phyloP scores from a whole-genome alignment of 768 basidiomycete genomes.

The Trametes sanguinea region DNA sequence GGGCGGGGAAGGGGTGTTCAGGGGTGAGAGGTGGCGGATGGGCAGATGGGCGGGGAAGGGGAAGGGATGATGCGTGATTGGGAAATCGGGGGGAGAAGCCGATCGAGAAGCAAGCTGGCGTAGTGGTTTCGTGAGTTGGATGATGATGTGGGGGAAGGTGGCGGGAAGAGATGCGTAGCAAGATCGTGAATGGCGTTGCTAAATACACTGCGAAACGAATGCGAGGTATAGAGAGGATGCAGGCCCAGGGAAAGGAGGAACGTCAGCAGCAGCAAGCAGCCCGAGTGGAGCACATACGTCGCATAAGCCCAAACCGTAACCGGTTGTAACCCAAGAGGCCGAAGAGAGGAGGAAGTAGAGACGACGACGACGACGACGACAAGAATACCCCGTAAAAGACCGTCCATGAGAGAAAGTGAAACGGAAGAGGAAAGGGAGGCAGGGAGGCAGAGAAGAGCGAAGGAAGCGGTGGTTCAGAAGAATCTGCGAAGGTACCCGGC shows the following conservation, averaged over 20 bases:
- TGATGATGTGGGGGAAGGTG: background rate
- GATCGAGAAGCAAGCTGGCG: background rate
- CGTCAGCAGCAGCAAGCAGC: background rate
- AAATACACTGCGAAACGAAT: constrained; percentile 20
- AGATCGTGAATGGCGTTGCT: constrained; percentile 21
- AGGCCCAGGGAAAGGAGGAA: constrained; percentile 6
- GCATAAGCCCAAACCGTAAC: constrained; percentile 31
- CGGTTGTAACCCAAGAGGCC: constrained; percentile 25
- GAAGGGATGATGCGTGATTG: background rate
- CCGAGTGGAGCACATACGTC: constrained; percentile 6
- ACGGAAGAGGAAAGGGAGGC: background rate
- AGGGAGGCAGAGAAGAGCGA: background rate
- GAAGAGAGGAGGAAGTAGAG: background rate
- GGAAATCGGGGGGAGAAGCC: too few relatives aligned
- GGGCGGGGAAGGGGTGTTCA: too few relatives aligned
- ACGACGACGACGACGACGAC: constrained; percentile 10
- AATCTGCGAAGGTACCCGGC: constrained; percentile 49
- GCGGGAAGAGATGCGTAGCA: constrained; percentile 7
- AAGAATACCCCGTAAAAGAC: constrained; percentile 22
- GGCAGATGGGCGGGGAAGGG: background rate
- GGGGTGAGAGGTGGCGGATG: background rate
- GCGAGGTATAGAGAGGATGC: constrained; percentile 22
- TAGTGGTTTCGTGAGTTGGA: background rate
- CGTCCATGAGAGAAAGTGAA: constrained; percentile 21
- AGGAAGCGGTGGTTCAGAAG: constrained; percentile 31